Base-by-base conservation (phyloP, 2,329 filamentous ascomycete species). In the Corynespora cassiicola region DNA sequence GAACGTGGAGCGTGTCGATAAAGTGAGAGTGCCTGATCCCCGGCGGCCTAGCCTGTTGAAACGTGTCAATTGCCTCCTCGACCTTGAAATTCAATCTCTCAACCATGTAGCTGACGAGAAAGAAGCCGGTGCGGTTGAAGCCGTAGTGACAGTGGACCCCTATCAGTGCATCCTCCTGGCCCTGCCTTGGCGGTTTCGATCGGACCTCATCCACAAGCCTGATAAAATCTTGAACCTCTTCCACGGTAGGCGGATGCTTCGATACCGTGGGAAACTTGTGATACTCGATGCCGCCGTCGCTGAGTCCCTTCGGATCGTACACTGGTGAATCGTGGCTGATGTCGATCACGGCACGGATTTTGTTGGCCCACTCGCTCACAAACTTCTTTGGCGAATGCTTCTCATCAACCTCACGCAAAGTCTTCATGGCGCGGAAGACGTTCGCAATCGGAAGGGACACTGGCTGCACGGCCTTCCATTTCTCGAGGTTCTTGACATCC, bases 101-200 rank as follows among this genome's bases (percentile, higher is more conserved):
- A 10, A 96, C 85, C n/a, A 97, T 75, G 61, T 96, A 97, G 58
- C 85, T 90, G 20, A 89, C 86, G 33, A 97, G 82, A 61, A 96
- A 88, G 65, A 92, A 96, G 0, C 92, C 92, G 0, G 92, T 96
- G 15, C 91, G 81, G 65, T 97, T 96, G 72, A 95, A 96, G 0
- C 92, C 92, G 56, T 96, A 96, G 61, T 97, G 92, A 58, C 92
- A 97, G 65, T 97, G 92, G 0, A 96, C 89, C 2, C 86, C 91
- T 34, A 96, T 80, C 31, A 85, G 38, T 10, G 50, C 37, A 23
- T 57, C 72, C 14, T 69, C 66, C n/a, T 73, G 70, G 70, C 73
- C 39, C 66, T 71, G 45, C 1, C 42, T 38, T n/a, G n/a, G n/a
- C n/a, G n/a, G n/a, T 23, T 63, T 52, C 5, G 36, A 43, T 1